Evolutionary conservation across 1,284 basidiomycete species (phyloP), one percentile per base, ranked within the genome.

Genomic region (Rhodotorula sp.): DNA sequence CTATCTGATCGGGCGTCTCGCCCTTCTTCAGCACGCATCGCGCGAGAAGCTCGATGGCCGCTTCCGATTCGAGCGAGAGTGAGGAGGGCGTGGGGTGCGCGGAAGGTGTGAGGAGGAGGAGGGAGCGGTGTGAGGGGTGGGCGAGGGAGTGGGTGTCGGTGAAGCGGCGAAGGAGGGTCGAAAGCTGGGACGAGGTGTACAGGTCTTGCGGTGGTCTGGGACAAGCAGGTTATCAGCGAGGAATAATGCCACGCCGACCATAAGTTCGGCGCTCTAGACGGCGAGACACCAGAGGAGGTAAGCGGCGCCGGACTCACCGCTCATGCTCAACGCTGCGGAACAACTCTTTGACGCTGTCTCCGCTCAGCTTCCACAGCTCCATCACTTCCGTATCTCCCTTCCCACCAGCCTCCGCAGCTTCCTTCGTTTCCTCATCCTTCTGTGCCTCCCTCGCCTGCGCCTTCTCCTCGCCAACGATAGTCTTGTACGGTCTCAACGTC

Each of bases 281-380:
- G 9, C 20, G 2, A 0, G 47, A 34, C 13, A 47, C 15, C 39
- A 36, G 53, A 27, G 22, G 11, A 20, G 7, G 48, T 11, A 32
- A 59, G 15, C 24, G 9, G 17, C 1, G 32, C 30, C 22, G n/a
- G 24, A 51, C 64, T 44, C 17, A 67, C 58, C 66, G 59, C 36
- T 71, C 70, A 29, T 61, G 66, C 24, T 55, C 55, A 2, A 60
- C 51, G 24, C 34, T n/a, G 13, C 59, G 48, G 46, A 66, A 39
- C 17, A 66, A 19, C 17, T 56, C 59, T n/a, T 52, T 48, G 36
- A 86, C 78, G 8, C 83, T 86, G 8, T 78, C 74, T 47, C 84
- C 83, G 75, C 86, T 84, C 4, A 91, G 90, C 75, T 89, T 91
- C 88, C 88, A 92, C 27, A 90, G 76, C 78, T 91, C 90, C 54